Evolutionary conservation across 345 rosid species (phyloP), one percentile per base, ranked within the genome.

Genomic region (Lepidium aucheri): DNA sequence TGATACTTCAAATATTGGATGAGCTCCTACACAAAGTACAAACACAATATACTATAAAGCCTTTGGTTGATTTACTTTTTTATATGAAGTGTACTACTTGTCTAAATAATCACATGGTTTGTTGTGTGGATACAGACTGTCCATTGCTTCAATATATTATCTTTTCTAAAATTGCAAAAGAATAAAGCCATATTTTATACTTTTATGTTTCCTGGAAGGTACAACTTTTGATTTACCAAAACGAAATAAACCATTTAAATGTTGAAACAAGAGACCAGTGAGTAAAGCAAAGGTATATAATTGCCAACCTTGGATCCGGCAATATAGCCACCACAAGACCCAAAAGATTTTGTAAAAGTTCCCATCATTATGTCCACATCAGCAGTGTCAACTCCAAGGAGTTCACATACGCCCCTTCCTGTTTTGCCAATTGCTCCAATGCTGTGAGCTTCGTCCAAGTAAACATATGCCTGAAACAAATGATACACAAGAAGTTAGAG

Each of bases 301-400:
- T 50, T 51, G 44, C 71, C 63, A 60, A 93, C 97, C 97, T 93
- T 84, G 38, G 96, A 90, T 69, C 91, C 97, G 61, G 96, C 94
- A 81, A 90, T 86, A 58, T 90, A 93, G 66, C 98, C 98, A 59
- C 98, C 98, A 76, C 90, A 93, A 42, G 98, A 93, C 52, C 97
- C 98, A 73, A 93, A 93, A 17, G 98, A 93, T 76, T 93, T 93
- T 2, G 97, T 81, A 70, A 93, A 93, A 61, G 98, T 93, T 85
- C 97, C 97, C 98, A 93, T 93, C 98, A 93, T 90, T 58, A 93
- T 22, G 67, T 93, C 98, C 57, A 93, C 94, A 76, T 87, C 96
- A 56, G 88, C 85, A 41, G 98, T 83, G 72, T 90, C 91, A 43
- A 93, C 97, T 52, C 96, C 96, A 40, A 93, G 79, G 63, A 90